Evolutionary conservation across 306 rosid species (phyloP).

Genomic region (peach (Prunus persica)): DNA sequence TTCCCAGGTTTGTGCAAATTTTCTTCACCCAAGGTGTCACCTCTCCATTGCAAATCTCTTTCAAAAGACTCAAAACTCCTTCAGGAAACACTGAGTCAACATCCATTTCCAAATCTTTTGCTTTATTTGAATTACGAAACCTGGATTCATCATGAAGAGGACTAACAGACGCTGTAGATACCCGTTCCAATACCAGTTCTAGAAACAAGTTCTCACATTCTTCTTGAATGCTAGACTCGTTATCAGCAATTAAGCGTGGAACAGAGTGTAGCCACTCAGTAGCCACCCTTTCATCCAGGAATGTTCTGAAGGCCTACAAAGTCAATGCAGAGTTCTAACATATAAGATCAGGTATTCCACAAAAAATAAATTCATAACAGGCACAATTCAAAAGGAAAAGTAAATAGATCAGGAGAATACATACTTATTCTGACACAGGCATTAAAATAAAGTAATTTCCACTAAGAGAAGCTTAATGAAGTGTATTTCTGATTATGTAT

Average conservation of each 20-base stretch:
- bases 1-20: constrained; percentile 79
- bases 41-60: constrained; percentile 67
- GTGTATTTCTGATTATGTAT: neutral
- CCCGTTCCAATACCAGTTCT: constrained; percentile 79
- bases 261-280: constrained; percentile 89
- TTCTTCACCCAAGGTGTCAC: constrained; percentile 92
- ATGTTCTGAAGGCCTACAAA: constrained; percentile 72
- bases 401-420: neutral
- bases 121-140: constrained; percentile 16
- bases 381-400: neutral
- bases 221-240: constrained; percentile 92
- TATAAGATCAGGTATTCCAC: constrained; percentile 14
- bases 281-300: constrained; percentile 60
- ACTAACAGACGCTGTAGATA: constrained; percentile 38
- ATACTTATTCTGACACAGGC: neutral
- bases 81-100: constrained; percentile 50
- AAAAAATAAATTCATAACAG: neutral
- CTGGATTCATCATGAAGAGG: constrained; percentile 28
- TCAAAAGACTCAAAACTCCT: constrained; percentile 54
- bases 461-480: neutral
- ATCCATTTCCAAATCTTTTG: constrained; percentile 37
- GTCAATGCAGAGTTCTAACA: constrained; percentile 4
- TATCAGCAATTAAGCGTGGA: constrained; percentile 75
- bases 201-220: constrained; percentile 84
- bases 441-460: neutral